A percentile compares a stretch with the other conserved stretches of the same genome.
phyloP scores from a whole-genome alignment of 306 rosid genomes.

The Citrullus amarus region DNA sequence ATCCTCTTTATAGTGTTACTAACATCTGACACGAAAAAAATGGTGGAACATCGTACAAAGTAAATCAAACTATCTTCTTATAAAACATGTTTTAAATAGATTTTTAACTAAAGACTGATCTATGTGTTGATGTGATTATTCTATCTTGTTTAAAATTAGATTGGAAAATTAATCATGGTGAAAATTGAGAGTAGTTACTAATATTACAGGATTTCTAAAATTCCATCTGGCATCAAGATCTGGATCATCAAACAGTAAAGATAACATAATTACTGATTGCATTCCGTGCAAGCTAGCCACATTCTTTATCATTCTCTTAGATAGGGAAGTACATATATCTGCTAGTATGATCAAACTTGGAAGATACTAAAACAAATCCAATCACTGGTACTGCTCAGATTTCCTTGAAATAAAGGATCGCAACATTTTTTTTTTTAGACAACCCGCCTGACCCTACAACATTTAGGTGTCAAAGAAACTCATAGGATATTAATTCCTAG shows the following conservation, averaged over 20 bases:
- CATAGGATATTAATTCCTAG: no score
- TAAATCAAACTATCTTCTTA: background rate
- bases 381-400: background rate
- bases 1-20: background rate
- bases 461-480: no score
- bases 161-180: background rate
- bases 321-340: background rate
- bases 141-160: background rate
- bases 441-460: no score
- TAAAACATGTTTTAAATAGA: background rate
- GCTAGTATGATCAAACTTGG: background rate
- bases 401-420: background rate
- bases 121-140: background rate
- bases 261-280: background rate
- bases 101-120: background rate
- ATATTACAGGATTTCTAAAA: background rate
- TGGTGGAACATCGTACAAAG: background rate
- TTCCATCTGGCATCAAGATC: background rate
- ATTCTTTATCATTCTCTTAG: background rate
- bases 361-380: background rate
- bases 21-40: background rate
- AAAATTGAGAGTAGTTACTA: background rate
- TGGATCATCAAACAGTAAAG: background rate
- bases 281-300: background rate
- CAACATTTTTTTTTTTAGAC: background rate